Conservation (phyloP, 495 filamentous ascomycete species). For the Talaromyces adpressus region DNA sequence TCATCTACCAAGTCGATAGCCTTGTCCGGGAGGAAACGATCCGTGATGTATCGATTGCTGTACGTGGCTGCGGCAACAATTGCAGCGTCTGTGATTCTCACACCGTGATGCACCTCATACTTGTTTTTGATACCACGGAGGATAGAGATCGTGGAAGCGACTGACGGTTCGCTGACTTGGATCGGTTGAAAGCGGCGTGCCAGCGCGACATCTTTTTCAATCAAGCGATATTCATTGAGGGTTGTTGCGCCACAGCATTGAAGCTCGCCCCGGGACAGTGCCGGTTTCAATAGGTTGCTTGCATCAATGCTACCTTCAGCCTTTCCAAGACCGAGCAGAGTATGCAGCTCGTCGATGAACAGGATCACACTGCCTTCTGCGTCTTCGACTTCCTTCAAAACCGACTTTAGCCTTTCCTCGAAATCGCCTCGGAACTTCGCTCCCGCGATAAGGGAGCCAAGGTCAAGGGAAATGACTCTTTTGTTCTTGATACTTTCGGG, state of each 20-base stretch:
- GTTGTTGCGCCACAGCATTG: constrained; percentile 96
- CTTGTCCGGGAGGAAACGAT: constrained; percentile 92
- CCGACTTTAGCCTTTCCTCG: constrained; percentile 85
- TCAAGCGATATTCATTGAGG: constrained; percentile 79
- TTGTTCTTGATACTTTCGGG: constrained; percentile 97
- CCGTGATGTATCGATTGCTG: constrained; percentile 93
- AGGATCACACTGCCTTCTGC: constrained; percentile 84
- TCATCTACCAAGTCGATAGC: constrained; percentile 97
- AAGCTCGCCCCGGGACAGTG: constrained; percentile 81
- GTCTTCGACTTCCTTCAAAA: constrained; percentile 84
- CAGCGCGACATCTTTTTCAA: constrained; percentile 94
- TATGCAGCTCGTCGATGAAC: constrained; percentile 95
- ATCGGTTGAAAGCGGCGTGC: constrained; percentile 94
- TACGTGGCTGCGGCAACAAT: constrained; percentile 87
- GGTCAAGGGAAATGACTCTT: constrained; percentile 74
- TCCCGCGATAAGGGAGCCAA: constrained; percentile 89
- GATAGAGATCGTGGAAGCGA: constrained; percentile 91
- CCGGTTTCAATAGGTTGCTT: constrained; percentile 92
- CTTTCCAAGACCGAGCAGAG: constrained; percentile 84
- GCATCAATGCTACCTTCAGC: constrained; percentile 95
- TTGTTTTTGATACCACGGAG: constrained; percentile 93
- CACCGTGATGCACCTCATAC: constrained; percentile 92
- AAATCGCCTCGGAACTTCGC: constrained; percentile 96
- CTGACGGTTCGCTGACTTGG: constrained; percentile 76
- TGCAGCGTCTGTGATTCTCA: constrained; percentile 87